A percentile compares a stretch with the other conserved stretches of the same genome.
Conservation (phyloP, 768 basidiomycete genomes). For the Hortiboletus campestris region DNA sequence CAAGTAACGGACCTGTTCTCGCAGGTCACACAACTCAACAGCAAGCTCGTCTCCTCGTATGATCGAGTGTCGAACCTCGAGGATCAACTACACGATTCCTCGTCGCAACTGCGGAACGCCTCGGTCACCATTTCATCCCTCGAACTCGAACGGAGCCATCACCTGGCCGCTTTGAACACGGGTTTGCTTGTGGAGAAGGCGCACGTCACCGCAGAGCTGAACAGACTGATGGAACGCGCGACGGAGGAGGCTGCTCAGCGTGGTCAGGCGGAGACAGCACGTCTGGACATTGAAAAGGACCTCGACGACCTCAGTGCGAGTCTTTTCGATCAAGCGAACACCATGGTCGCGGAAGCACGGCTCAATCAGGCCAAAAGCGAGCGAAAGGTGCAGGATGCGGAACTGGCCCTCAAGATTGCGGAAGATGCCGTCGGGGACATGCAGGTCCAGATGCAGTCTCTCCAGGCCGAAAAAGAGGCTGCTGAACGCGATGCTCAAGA, state of each 20-base stretch:
- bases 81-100: slow-evolving; percentile 75
- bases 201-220: slow-evolving; percentile 89
- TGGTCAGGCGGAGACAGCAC: slow-evolving; percentile 85
- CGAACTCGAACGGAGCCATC: slow-evolving; percentile 81
- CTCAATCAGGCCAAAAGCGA: slow-evolving; percentile 63
- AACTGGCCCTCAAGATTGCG: slow-evolving; percentile 73
- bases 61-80: slow-evolving; percentile 92
- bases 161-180: slow-evolving; percentile 86
- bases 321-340: slow-evolving; percentile 91
- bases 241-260: slow-evolving; percentile 91
- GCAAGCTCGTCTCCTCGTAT: slow-evolving; percentile 90
- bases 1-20: slow-evolving; percentile 87
- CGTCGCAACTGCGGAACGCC: slow-evolving; percentile 55
- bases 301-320: slow-evolving; percentile 90
- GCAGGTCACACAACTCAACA: slow-evolving; percentile 88
- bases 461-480: slow-evolving; percentile 65
- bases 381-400: slow-evolving; percentile 72
- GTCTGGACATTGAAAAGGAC: slow-evolving; percentile 85
- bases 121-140: slow-evolving; percentile 72
- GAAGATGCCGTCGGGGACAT: slow-evolving; percentile 84
- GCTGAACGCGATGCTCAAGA: slow-evolving; percentile 53
- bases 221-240: slow-evolving; percentile 90
- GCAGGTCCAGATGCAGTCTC: slow-evolving; percentile 79
- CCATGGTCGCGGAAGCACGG: slow-evolving; percentile 96
- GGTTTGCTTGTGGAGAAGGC: slow-evolving; percentile 89